A percentile compares a stretch with the other conserved stretches of the same genome.
These are phyloP conservation scores for Alternaria brassicicola DNA, from an alignment of 2,329 filamentous ascomycete genomes.

Conservation along the genomic window DNA sequence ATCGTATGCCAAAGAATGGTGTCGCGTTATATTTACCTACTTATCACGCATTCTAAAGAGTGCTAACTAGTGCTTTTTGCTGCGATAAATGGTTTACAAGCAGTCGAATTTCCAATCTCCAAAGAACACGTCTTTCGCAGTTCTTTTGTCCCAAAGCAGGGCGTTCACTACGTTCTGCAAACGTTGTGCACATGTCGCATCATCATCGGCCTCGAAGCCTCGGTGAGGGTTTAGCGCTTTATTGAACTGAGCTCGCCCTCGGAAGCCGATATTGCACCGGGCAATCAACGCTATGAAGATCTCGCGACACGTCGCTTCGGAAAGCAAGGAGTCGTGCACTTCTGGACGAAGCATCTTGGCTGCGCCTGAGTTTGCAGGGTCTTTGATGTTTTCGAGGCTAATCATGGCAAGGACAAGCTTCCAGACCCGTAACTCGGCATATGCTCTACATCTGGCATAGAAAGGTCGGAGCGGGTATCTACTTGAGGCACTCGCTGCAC, in stretches of 20 bases:
- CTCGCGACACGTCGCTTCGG: constrained; percentile 1
- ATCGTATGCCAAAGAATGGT: constrained; percentile 1
- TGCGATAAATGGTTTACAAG: constrained; percentile 3
- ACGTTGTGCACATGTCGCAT: background rate
- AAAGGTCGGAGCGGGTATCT: background rate
- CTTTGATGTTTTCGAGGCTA: constrained; percentile 3
- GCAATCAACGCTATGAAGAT: constrained; percentile 2
- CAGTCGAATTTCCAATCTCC: constrained; percentile 4
- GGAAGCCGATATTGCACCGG: constrained; percentile 4
- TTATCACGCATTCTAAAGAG: no score
- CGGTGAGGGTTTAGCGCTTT: constrained; percentile 6
- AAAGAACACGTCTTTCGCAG: constrained; percentile 1
- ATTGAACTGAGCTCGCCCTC: constrained; percentile 2
- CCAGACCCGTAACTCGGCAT: constrained; percentile 2
- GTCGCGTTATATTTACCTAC: no score
- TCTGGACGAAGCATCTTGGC: background rate
- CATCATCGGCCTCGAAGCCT: background rate
- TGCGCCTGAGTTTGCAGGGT: background rate
- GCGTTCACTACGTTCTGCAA: background rate
- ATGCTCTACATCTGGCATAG: background rate
- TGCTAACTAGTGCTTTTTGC: no score
- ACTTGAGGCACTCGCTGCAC: background rate
- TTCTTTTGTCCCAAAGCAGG: background rate
- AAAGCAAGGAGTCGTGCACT: background rate
- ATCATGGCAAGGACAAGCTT: constrained; percentile 3